Base-by-base conservation (phyloP, 805 yeast genomes). In the Candida vaughaniae region DNA sequence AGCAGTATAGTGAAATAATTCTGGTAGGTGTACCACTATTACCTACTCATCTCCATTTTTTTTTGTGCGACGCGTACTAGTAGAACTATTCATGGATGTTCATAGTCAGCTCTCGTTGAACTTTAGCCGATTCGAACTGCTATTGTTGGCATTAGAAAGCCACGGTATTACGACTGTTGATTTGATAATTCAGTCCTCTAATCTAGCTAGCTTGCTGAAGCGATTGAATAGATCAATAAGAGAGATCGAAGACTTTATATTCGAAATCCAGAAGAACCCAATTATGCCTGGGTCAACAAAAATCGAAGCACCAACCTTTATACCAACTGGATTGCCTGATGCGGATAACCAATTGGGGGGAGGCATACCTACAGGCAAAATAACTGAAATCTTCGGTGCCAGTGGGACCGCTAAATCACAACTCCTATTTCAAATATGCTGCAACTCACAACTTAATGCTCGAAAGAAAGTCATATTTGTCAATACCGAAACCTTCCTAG, bases 371-470 rank as follows among this genome's bases (percentile, higher is more conserved):
- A 6, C 47, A 5, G 65, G 66, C 3, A 56, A 56, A 27, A 41
- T 64, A 6, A 80, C 89, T 0, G 98, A 90, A 61, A 55, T 91
- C 3, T 80, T 79, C 48, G 98, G 98, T 0, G 84, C 82, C 17
- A 79, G 95, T 34, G 85, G 95, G 0, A 73, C 85, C 1, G 98
- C 96, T 0, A 91, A 91, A 52, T 82, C 96, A 0, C 95, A 90
- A 47, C 60, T 90, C 3, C 61, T 85, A 17, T 71, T 82, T 64
- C 91, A 83, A 46, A 49, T 89, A 35, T 69, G 84, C 2, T 62
- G 79, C 3, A 62, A 79, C 2, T 77, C 81, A 9, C 88, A 82
- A 45, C 14, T 42, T 9, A 29, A 32, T 15, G 29, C 36, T 23
- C 34, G 43, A 12, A 32, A 41, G 17, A 46, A 37, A 40, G 46